A percentile compares a stretch with the other conserved stretches of the same genome.
phyloP scores from a whole-genome alignment of 2,329 filamentous ascomycete species.

The Elsinoe ampelina region DNA sequence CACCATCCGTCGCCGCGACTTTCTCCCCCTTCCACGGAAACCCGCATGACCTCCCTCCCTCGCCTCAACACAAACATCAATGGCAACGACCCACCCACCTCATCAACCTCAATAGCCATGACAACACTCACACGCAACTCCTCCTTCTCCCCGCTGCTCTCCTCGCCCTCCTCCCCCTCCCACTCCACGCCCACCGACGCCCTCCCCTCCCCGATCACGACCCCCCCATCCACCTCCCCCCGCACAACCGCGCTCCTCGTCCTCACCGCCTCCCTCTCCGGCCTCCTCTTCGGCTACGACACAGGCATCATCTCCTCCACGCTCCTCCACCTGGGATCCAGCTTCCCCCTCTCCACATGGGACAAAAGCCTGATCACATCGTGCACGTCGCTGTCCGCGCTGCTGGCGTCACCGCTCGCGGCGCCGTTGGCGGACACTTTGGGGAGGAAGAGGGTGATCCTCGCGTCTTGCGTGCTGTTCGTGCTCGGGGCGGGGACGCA shows the following conservation, averaged over 20 bases:
- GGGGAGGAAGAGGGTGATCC: slow-evolving; percentile 40
- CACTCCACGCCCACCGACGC: neutral
- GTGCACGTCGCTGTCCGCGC: slow-evolving; percentile 48
- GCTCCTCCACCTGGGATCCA: slow-evolving; percentile 46
- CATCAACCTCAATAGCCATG: neutral
- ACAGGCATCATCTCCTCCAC: slow-evolving; percentile 55
- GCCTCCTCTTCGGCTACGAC: slow-evolving; percentile 54
- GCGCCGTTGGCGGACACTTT: slow-evolving; percentile 43
- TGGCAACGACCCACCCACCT: neutral
- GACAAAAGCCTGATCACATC: slow-evolving; percentile 53
- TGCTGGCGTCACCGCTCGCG: slow-evolving; percentile 47
- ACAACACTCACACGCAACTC: neutral
- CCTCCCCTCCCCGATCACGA: neutral
- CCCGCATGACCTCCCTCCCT: slow-evolving; percentile 1
- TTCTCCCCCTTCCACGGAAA: neutral
- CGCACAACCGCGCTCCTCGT: slow-evolving; percentile 46
- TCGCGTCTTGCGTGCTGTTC: slow-evolving; percentile 56
- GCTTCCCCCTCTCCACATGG: slow-evolving; percentile 36
- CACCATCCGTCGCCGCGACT: neutral
- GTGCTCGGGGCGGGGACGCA: slow-evolving; percentile 58
- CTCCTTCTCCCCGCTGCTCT: neutral
- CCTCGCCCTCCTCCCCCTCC: neutral
- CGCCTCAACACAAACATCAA: neutral
- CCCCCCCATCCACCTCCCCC: slow-evolving; percentile 20
- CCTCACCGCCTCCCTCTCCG: slow-evolving; percentile 48